A percentile compares a stretch with the other conserved stretches of the same genome.
These are phyloP conservation scores for Cystoderma amianthinum DNA, from an alignment of 768 basidiomycete species.

Conservation along the genomic window DNA sequence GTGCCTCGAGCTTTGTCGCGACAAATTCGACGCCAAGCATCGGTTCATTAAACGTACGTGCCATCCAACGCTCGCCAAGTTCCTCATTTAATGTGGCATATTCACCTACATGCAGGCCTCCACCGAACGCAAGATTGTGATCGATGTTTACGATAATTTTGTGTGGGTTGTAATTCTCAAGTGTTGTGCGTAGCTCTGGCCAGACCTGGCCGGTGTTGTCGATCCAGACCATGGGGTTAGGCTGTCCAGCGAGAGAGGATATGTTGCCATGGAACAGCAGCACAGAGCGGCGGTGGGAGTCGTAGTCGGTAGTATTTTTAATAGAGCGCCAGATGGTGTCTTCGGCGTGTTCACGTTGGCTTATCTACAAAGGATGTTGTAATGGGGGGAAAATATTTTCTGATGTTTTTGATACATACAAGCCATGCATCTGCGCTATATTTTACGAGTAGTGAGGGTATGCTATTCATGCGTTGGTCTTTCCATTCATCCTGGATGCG, in stretches of 20 bases:
- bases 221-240: constrained; percentile 39
- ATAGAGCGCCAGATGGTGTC: constrained; percentile 48
- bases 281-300: constrained; percentile 39
- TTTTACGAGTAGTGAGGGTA: constrained; percentile 34
- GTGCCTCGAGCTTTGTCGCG: constrained; percentile 30
- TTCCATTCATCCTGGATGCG: constrained; percentile 32
- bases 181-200: constrained; percentile 30
- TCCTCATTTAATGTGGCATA: constrained; percentile 25
- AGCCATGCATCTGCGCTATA: constrained; percentile 37
- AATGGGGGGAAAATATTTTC: neutral
- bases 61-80: constrained; percentile 35
- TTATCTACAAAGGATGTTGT: constrained; percentile 21
- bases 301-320: constrained; percentile 40
- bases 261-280: constrained; percentile 41
- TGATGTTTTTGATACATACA: too few species aligned
- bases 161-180: constrained; percentile 27
- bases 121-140: constrained; percentile 37
- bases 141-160: constrained; percentile 41
- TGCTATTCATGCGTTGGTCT: constrained; percentile 28
- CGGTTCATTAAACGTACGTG: constrained; percentile 29
- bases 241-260: constrained; percentile 22
- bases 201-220: constrained; percentile 45
- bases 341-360: constrained; percentile 45
- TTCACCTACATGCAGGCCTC: constrained; percentile 45
- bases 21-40: constrained; percentile 44